phyloP scores from a whole-genome alignment of 2,329 filamentous ascomycete genomes.

The Fusarium subtropicale region DNA sequence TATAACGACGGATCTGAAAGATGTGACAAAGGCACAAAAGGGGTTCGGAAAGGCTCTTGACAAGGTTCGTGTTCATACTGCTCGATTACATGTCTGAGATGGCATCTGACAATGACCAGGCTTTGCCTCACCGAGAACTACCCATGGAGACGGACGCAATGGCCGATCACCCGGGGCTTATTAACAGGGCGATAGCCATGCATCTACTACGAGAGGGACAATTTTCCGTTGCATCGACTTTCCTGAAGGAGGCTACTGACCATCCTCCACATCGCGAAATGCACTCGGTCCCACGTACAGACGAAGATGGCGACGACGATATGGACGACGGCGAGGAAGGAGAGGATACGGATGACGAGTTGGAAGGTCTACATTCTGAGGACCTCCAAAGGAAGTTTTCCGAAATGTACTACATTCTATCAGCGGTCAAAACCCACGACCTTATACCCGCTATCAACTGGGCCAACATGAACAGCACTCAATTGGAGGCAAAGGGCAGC shows the following conservation, averaged over 20 bases:
- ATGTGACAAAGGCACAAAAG: conserved; percentile 83
- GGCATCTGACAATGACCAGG: conserved; percentile 46
- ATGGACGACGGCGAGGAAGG: conserved; percentile 49
- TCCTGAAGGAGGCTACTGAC: conserved; percentile 76
- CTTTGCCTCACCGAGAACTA: conserved; percentile 67
- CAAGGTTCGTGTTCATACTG: conserved; percentile 64
- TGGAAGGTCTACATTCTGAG: conserved; percentile 47
- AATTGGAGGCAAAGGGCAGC: conserved; percentile 84
- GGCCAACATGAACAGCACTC: conserved; percentile 77
- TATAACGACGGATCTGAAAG: conserved; percentile 83
- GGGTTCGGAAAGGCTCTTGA: conserved; percentile 88
- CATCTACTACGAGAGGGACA: conserved; percentile 94
- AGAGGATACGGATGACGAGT: conserved; percentile 46
- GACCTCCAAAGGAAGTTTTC: conserved; percentile 84
- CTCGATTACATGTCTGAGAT: not conserved
- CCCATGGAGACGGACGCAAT: conserved; percentile 85
- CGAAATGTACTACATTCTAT: conserved; percentile 90
- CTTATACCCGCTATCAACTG: conserved; percentile 87
- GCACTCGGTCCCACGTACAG: conserved; percentile 39
- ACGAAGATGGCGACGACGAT: conserved; percentile 51
- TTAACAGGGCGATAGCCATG: conserved; percentile 96
- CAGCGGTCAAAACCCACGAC: conserved; percentile 79
- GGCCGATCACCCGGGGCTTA: conserved; percentile 77
- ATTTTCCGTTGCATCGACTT: conserved; percentile 87
- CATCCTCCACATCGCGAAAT: conserved; percentile 47